phyloP scores from a whole-genome alignment of 208 protist genomes.

The Crithidia sp. region DNA sequence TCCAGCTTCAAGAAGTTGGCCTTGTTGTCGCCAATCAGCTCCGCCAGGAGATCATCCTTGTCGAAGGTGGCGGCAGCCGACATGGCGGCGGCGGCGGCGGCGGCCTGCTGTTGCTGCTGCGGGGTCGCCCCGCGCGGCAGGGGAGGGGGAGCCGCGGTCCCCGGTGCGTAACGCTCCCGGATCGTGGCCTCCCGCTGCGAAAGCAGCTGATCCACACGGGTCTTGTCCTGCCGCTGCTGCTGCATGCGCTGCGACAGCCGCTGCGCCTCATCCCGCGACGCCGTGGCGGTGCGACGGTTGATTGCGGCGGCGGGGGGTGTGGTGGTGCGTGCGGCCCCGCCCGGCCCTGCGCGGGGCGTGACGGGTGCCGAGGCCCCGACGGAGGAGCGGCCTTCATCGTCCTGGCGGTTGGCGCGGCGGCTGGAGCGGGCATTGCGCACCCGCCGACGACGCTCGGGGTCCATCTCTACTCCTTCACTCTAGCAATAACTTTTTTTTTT shows the following conservation, averaged over 20 bases:
- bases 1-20: constrained; percentile 82
- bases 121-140: background rate
- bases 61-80: constrained; percentile 52
- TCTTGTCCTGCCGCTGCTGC: constrained; percentile 38
- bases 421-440: constrained; percentile 37
- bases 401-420: constrained; percentile 26
- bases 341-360: background rate
- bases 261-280: constrained; percentile 26
- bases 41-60: constrained; percentile 67
- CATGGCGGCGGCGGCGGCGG: constrained; percentile 7
- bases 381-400: constrained; percentile 9
- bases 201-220: constrained; percentile 26
- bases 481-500: constrained; percentile 21
- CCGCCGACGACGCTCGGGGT: constrained; percentile 35
- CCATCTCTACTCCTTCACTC: constrained; percentile 20
- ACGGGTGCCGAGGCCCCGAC: background rate
- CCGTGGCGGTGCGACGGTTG: constrained; percentile 4
- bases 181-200: constrained; percentile 60
- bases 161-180: constrained; percentile 60
- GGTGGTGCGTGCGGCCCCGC: background rate
- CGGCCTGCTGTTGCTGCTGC: constrained; percentile 17
- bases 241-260: constrained; percentile 31
- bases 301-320: background rate
- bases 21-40: constrained; percentile 53
- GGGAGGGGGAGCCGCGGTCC: constrained; percentile 2